These are phyloP conservation scores for Neocallimastix lanati DNA, from an alignment of 192 early-diverging fungal genomes.

Conservation along the genomic window DNA sequence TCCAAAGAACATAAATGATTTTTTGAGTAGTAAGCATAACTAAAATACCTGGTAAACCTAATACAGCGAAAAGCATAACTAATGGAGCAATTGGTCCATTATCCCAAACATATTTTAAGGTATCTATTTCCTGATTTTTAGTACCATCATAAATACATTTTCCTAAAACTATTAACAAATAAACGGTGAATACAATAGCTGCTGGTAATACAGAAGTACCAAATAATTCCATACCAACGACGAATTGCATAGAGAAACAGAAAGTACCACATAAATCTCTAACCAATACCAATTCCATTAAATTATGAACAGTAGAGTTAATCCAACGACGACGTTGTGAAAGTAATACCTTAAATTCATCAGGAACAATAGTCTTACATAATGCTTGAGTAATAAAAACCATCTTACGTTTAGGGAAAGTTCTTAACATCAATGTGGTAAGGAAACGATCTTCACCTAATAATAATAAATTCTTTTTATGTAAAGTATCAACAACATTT, in stretches of 20 bases:
- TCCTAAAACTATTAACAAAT: background rate
- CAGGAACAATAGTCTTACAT: conserved; percentile 81
- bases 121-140: background rate
- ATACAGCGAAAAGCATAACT: background rate
- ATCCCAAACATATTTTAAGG: background rate
- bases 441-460: conserved; percentile 76
- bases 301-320: conserved; percentile 85
- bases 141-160: background rate
- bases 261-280: conserved; percentile 75
- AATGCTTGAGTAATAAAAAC: conserved; percentile 84
- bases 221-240: background rate
- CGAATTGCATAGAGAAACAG: conserved; percentile 55
- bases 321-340: conserved; percentile 87
- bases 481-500: conserved; percentile 55
- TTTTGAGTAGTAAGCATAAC: conserved; percentile 54
- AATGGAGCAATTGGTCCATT: background rate
- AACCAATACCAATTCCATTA: conserved; percentile 64
- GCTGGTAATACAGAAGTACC: background rate
- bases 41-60: conserved; percentile 3
- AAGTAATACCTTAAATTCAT: conserved; percentile 61
- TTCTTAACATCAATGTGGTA: conserved; percentile 80
- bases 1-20: conserved; percentile 75
- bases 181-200: background rate
- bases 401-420: conserved; percentile 88
- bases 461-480: conserved; percentile 64